Evolutionary conservation across 805 yeast genomes (phyloP).

Genomic region (Lipomyces kockii): DNA sequence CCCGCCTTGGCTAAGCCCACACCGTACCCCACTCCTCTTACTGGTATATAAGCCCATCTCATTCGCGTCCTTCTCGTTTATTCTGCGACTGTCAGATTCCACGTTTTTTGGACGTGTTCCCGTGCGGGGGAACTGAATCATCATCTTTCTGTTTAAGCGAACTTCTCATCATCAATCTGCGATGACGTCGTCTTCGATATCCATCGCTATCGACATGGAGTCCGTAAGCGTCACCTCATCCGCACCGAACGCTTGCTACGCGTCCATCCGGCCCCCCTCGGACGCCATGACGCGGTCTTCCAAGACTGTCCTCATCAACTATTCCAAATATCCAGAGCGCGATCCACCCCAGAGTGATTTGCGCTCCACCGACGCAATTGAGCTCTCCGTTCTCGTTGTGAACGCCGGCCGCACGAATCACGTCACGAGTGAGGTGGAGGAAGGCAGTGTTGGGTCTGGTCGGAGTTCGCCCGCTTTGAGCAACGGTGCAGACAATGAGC

Average conservation of each 20-base stretch:
- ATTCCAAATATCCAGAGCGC: neutral
- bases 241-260: neutral
- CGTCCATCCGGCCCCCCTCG: constrained; percentile 10
- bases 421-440: neutral
- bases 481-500: neutral
- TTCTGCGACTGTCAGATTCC: too few species aligned
- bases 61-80: too few species aligned
- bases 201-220: neutral
- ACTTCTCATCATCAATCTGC: neutral
- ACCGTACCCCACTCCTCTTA: too few species aligned
- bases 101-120: too few species aligned
- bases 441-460: neutral
- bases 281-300: constrained; percentile 11
- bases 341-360: neutral
- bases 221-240: neutral
- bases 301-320: constrained; percentile 4
- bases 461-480: neutral
- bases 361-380: constrained; percentile 8
- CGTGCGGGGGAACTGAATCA: too few species aligned
- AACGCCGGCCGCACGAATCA: neutral
- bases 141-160: too few species aligned
- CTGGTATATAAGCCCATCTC: too few species aligned
- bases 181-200: neutral
- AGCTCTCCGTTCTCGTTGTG: constrained; percentile 5
- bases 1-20: too few species aligned